Conservation (phyloP, 495 filamentous ascomycete genomes). For the Niebla homalea region DNA sequence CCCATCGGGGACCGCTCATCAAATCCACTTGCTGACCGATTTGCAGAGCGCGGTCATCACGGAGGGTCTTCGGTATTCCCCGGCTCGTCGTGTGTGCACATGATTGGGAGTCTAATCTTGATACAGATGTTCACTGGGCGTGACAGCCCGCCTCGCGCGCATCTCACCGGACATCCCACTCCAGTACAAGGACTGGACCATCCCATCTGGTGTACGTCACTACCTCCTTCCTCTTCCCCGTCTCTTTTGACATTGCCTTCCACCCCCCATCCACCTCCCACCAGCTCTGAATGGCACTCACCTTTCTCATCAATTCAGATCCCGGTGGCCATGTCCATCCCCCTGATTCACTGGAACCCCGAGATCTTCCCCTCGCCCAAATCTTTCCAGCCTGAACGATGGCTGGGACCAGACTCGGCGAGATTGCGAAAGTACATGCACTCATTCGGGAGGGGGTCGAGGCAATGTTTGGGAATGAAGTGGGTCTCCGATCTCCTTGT, state of each 20-base stretch:
- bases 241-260: neutral
- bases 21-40: no score
- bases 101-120: no score
- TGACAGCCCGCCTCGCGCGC: slow-evolving; percentile 14
- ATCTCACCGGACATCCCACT: slow-evolving; percentile 18
- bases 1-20: no score
- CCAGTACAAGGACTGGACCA: slow-evolving; percentile 5
- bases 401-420: slow-evolving; percentile 10
- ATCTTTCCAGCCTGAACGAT: slow-evolving; percentile 33
- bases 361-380: slow-evolving; percentile 20
- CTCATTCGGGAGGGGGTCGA: slow-evolving; percentile 9
- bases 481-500: neutral
- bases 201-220: slow-evolving; percentile 6
- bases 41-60: slow-evolving; percentile 19
- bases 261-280: neutral
- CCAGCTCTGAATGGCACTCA: neutral
- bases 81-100: no score
- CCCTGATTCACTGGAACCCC: slow-evolving; percentile 22
- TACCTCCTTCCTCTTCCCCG: neutral
- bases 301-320: slow-evolving; percentile 11
- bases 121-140: slow-evolving; percentile 17
- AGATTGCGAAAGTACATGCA: slow-evolving; percentile 10
- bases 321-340: slow-evolving; percentile 26
- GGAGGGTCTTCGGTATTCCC: slow-evolving; percentile 22
- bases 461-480: slow-evolving; percentile 14